Percentiles rank a stretch among this genome's conserved stretches.
Evolutionary conservation across 2,329 filamentous ascomycete genomes (phyloP).

Genomic region (Aspergillus costaricaensis): DNA sequence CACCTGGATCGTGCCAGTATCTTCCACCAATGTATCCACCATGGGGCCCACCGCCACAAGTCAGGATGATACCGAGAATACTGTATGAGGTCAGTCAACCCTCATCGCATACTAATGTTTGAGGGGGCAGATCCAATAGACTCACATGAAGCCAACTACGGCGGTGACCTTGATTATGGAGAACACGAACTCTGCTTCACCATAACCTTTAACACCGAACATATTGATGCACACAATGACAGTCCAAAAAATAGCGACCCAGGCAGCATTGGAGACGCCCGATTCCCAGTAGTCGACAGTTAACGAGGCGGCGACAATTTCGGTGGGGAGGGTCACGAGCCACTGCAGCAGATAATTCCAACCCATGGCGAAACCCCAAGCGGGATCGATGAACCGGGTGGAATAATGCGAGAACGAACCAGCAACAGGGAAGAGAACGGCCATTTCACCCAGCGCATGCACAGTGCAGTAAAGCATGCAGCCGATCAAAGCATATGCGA

Average conservation of each 20-base stretch:
- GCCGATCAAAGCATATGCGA: slow-evolving; percentile 78
- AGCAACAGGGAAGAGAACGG: slow-evolving; percentile 85
- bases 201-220: slow-evolving; percentile 85
- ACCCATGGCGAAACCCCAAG: slow-evolving; percentile 93
- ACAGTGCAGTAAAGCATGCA: slow-evolving; percentile 90
- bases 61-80: slow-evolving; percentile 81
- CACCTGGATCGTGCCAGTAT: slow-evolving; percentile 78
- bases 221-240: slow-evolving; percentile 80
- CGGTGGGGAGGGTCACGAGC: slow-evolving; percentile 78
- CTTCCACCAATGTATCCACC: slow-evolving; percentile 77
- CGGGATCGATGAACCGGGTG: slow-evolving; percentile 87
- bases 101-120: background rate
- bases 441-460: slow-evolving; percentile 87
- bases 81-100: slow-evolving; percentile 45
- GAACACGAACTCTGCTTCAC: slow-evolving; percentile 86
- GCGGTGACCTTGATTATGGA: slow-evolving; percentile 83
- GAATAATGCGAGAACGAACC: slow-evolving; percentile 92
- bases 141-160: slow-evolving; percentile 83
- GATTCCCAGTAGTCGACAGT: slow-evolving; percentile 80
- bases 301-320: slow-evolving; percentile 83
- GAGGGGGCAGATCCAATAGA: slow-evolving; percentile 12
- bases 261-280: slow-evolving; percentile 67
- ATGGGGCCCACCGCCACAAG: slow-evolving; percentile 74
- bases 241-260: slow-evolving; percentile 78
- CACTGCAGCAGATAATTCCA: slow-evolving; percentile 94